Base-by-base conservation (phyloP, 345 rosid genomes). In the Microthlaspi erraticum region DNA sequence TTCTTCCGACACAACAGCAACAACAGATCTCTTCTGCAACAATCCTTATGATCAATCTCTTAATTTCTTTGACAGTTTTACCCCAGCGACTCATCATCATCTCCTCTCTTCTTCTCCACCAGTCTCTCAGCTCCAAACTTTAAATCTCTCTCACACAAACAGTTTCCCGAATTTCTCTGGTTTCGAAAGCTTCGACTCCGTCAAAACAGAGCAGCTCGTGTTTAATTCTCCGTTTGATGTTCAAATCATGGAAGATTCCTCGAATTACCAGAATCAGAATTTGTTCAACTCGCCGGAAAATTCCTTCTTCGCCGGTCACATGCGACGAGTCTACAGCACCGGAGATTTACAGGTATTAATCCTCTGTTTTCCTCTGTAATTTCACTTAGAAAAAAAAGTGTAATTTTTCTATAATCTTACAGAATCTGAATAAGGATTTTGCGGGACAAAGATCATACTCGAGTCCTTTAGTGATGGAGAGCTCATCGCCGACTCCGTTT, bases 311-410 rank as follows among this genome's bases (percentile, higher is more conserved):
- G 53, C 80, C 17, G 81, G 83, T 49, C 88, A 88, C 49, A 75
- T 88, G 77, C 86, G 99, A 56, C 85, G 90, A 73, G 97, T 75
- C 61, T 84, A 81, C 76, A 91, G 97, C 77, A 81, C 95, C 0
- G 95, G 97, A 56, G 96, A 94, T 75, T 85, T 94, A 19, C 85
- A 86, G 73, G 97, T 94, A 36, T 1, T 32, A 1, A 39, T 37
- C 6, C 63, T 50, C 36, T 77, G 44, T 61, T 75, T 54, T 63
- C 14, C 18, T n/a, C 44, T 60, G 10, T 49, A 17, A 8, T 52
- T 41, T 32, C 4, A 37, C 5, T 12, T 6, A 9, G 16, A 8
- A 32, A 42, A 5, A 43, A 41, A 18, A n/a, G 10, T 16, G 7
- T 37, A 14, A 37, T 34, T 17, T 42, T 23, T 8, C 26, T 34